Percentiles rank a stretch among this genome's conserved stretches.
Conservation (phyloP, 371 early-diverging fungal species). For the Sanchytrium tribonematis region DNA sequence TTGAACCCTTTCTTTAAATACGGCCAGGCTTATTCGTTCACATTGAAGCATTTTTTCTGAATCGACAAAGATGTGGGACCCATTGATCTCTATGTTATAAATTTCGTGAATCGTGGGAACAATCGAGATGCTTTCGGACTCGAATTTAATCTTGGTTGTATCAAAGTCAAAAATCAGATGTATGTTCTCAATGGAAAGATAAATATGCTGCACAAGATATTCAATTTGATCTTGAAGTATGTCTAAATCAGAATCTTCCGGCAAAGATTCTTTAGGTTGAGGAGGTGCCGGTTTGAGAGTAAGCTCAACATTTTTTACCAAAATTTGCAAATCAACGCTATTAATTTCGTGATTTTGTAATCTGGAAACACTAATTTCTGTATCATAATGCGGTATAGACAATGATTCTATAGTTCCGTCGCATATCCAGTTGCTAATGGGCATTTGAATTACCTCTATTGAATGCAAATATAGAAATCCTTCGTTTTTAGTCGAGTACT, state of each 20-base stretch:
- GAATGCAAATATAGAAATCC: neutral
- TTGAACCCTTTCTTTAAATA: neutral
- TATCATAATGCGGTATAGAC: neutral
- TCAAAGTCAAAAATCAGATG: neutral
- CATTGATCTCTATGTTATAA: neutral
- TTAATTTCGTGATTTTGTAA: neutral
- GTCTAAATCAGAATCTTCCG: neutral
- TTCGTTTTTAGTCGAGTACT: neutral
- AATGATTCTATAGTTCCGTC: neutral
- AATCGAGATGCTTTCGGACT: neutral
- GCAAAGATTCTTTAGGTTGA: neutral
- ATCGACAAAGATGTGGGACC: neutral
- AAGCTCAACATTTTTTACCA: neutral
- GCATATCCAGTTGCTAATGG: neutral
- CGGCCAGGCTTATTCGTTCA: neutral
- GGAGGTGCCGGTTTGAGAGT: neutral
- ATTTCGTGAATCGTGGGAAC: neutral
- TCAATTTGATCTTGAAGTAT: neutral
- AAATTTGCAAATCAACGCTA: neutral
- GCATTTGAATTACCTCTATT: neutral
- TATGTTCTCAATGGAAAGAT: neutral
- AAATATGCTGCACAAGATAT: neutral
- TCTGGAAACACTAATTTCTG: neutral
- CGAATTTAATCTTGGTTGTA: neutral
- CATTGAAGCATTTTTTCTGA: neutral